phyloP scores from a whole-genome alignment of 257 asterid genomes.

The Anisodus acutangulus region DNA sequence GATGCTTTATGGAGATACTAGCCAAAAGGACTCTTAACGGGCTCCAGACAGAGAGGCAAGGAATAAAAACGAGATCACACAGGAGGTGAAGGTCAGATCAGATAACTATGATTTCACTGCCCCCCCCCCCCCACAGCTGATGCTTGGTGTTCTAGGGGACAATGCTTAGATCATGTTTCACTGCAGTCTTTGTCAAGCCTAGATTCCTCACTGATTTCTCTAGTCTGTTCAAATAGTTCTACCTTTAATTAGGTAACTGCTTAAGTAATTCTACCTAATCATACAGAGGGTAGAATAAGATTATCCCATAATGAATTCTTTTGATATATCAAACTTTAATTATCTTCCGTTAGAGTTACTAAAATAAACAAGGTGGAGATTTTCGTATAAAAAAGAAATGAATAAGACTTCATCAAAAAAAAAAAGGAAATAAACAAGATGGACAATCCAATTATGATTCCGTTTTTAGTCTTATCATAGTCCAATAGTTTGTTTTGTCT shows the following conservation, averaged over 20 bases:
- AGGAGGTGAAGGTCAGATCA: conserved; percentile 50
- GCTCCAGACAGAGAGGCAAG: conserved; percentile 40
- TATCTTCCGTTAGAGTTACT: not conserved
- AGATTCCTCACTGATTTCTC: conserved; percentile 58
- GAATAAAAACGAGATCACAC: conserved; percentile 49
- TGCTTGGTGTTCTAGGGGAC: conserved; percentile 27
- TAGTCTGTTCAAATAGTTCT: conserved; percentile 5
- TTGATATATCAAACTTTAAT: not conserved
- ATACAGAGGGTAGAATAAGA: conserved; percentile 1
- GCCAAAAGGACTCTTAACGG: conserved; percentile 38
- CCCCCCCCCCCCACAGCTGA: conserved; percentile 37
- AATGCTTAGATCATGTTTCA: conserved; percentile 55
- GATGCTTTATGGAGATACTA: conserved; percentile 34
- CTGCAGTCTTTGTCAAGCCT: conserved; percentile 51
- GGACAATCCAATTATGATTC: conserved; percentile 43
- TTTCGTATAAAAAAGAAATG: not conserved
- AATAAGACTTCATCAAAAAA: no score
- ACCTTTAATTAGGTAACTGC: not conserved
- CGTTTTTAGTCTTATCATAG: conserved; percentile 42
- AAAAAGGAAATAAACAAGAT: not conserved
- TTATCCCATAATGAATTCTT: not conserved
- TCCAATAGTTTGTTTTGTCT: conserved; percentile 43
- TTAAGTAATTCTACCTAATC: not conserved
- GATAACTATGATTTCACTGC: conserved; percentile 47
- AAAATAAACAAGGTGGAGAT: conserved; percentile 6